Evolutionary conservation across 2,329 filamentous ascomycete genomes (phyloP).

Genomic region (Diaporthe sp.): DNA sequence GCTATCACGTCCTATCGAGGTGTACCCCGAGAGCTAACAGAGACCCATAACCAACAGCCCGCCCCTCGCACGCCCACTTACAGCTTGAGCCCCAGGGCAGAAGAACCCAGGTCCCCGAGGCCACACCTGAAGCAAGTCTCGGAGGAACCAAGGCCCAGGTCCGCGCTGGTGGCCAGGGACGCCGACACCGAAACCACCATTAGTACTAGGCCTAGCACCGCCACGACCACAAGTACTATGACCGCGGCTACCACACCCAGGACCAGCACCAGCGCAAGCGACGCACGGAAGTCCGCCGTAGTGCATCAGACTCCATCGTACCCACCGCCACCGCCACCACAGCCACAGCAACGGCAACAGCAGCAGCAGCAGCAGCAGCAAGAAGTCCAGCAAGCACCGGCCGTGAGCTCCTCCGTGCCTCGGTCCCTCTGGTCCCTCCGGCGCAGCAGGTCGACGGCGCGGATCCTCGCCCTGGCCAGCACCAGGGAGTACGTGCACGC

Average conservation of each 20-base stretch:
- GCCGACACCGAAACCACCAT: neutral
- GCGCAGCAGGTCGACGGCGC: constrained; percentile 18
- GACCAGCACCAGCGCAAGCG: neutral
- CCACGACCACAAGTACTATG: neutral
- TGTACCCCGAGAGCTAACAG: neutral
- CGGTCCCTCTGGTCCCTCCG: neutral
- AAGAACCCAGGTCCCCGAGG: neutral
- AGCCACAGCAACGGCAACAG: neutral
- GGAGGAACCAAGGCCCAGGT: neutral
- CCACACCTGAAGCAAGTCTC: neutral
- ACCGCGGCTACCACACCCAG: neutral
- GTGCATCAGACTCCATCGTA: neutral
- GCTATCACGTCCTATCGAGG: neutral
- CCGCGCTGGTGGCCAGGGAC: neutral
- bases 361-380: neutral
- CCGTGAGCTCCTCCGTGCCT: neutral
- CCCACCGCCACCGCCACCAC: neutral
- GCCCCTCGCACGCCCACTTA: neutral
- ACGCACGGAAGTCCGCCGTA: constrained; percentile 1
- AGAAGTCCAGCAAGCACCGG: neutral
- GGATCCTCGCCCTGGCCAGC: constrained; percentile 11
- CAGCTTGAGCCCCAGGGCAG: neutral
- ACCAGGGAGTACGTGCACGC: constrained; percentile 12
- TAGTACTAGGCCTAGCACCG: neutral
- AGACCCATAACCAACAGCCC: neutral